A percentile compares a stretch with the other conserved stretches of the same genome.
Conservation (phyloP, 176 grass and related monocot species). For the Oryza nivara region DNA sequence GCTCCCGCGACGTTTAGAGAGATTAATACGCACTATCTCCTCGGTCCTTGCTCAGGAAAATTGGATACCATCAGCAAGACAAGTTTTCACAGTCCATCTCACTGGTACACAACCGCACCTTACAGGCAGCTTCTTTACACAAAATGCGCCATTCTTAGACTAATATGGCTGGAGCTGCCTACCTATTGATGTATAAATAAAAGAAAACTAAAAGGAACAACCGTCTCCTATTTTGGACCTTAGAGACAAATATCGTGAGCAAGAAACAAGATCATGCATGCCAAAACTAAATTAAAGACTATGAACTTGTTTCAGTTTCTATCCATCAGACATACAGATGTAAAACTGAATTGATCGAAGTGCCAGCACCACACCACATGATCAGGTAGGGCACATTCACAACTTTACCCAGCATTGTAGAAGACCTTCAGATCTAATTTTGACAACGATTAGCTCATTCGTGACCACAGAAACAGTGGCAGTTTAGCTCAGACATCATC, state of each 20-base stretch:
- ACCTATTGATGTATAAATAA: not conserved
- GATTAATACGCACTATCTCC: too few species aligned
- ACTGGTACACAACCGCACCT: too few species aligned
- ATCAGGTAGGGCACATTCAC: not conserved
- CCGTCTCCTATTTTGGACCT: not conserved
- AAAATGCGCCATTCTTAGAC: not conserved
- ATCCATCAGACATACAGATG: not conserved
- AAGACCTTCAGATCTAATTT: not conserved
- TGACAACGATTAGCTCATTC: not conserved
- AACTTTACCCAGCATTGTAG: not conserved
- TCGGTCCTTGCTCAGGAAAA: too few species aligned
- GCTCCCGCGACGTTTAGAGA: too few species aligned
- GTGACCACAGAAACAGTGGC: not conserved
- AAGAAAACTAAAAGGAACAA: not conserved
- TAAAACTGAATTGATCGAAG: not conserved
- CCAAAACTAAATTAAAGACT: not conserved
- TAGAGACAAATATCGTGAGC: not conserved
- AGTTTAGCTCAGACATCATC: conserved; percentile 59
- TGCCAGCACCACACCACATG: too few species aligned
- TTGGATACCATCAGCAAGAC: too few species aligned
- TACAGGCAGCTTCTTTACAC: not conserved
- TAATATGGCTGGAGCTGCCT: not conserved
- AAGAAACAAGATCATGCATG: not conserved
- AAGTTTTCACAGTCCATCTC: too few species aligned
- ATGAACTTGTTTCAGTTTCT: too few species aligned